These are phyloP conservation scores for Evansstolkia leycettana DNA, from an alignment of 495 filamentous ascomycete species.

Conservation along the genomic window DNA sequence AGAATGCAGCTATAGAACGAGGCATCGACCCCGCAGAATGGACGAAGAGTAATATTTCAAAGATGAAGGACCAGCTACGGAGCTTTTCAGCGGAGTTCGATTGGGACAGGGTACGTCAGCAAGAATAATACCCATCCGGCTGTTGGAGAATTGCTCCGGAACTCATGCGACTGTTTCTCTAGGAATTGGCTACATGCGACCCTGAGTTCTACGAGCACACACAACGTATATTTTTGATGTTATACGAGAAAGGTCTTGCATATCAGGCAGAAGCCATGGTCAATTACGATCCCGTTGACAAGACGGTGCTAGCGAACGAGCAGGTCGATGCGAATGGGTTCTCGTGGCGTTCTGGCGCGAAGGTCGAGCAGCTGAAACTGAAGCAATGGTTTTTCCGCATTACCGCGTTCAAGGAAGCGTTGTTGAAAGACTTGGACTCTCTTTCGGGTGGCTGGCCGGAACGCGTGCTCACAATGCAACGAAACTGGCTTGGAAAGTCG, in stretches of 20 bases:
- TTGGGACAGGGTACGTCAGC: constrained; percentile 58
- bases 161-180: no score
- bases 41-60: constrained; percentile 67
- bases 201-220: constrained; percentile 83
- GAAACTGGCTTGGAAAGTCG: constrained; percentile 79
- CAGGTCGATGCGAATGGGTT: constrained; percentile 74
- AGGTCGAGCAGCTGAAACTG: constrained; percentile 65
- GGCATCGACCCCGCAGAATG: constrained; percentile 66
- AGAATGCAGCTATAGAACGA: constrained; percentile 87
- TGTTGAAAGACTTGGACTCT: constrained; percentile 58
- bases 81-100: constrained; percentile 70
- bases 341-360: constrained; percentile 81
- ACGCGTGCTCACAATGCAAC: constrained; percentile 69
- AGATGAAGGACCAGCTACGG: constrained; percentile 72
- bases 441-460: constrained; percentile 66
- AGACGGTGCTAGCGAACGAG: constrained; percentile 83
- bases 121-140: background rate
- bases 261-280: constrained; percentile 71
- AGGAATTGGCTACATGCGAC: constrained; percentile 77
- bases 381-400: constrained; percentile 90
- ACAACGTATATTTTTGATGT: constrained; percentile 66
- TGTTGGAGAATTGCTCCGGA: background rate
- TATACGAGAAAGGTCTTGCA: constrained; percentile 59
- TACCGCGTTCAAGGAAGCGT: constrained; percentile 60
- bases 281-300: constrained; percentile 84